A percentile compares a stretch with the other conserved stretches of the same genome.
Conservation (phyloP, 768 basidiomycete species). For the Rhodosporidiobolus sp. region DNA sequence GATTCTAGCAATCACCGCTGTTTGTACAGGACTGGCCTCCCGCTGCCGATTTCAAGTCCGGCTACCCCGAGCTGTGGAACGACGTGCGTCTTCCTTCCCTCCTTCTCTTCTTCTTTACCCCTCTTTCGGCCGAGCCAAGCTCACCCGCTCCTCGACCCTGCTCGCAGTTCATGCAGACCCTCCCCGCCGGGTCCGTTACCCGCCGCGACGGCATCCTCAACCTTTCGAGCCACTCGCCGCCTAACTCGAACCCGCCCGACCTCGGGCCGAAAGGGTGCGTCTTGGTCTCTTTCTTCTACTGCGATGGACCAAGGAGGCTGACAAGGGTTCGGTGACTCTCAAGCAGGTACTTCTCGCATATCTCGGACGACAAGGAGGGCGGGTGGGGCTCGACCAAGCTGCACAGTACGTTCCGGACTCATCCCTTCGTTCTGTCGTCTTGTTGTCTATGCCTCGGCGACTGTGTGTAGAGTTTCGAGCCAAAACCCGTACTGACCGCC, state of each 20-base stretch:
- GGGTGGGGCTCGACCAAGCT: conserved; percentile 81
- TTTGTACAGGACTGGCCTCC: conserved; percentile 83
- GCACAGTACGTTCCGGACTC: conserved; percentile 80
- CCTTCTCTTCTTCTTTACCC: background rate
- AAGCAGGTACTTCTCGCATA: conserved; percentile 55
- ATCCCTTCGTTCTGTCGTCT: conserved; percentile 47
- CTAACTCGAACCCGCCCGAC: conserved; percentile 73
- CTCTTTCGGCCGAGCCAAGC: too few species aligned
- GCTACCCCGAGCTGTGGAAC: conserved; percentile 78
- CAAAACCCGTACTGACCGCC: too few species aligned
- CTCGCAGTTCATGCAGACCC: conserved; percentile 65
- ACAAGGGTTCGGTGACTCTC: conserved; percentile 34
- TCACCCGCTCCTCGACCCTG: background rate
- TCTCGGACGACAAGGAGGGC: conserved; percentile 62
- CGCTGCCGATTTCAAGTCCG: conserved; percentile 73
- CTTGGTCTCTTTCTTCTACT: conserved; percentile 27
- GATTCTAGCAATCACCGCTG: background rate
- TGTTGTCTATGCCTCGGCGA: background rate
- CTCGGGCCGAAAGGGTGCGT: conserved; percentile 57
- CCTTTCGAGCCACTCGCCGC: conserved; percentile 82
- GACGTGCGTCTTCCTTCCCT: conserved; percentile 52
- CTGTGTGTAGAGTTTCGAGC: background rate
- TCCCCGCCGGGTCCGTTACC: conserved; percentile 87
- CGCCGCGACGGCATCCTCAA: conserved; percentile 84
- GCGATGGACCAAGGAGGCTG: conserved; percentile 36